A percentile compares a stretch with the other conserved stretches of the same genome.
Conservation (phyloP, 148 eudicot genomes). For the Mesembryanthemum crystallinum region DNA sequence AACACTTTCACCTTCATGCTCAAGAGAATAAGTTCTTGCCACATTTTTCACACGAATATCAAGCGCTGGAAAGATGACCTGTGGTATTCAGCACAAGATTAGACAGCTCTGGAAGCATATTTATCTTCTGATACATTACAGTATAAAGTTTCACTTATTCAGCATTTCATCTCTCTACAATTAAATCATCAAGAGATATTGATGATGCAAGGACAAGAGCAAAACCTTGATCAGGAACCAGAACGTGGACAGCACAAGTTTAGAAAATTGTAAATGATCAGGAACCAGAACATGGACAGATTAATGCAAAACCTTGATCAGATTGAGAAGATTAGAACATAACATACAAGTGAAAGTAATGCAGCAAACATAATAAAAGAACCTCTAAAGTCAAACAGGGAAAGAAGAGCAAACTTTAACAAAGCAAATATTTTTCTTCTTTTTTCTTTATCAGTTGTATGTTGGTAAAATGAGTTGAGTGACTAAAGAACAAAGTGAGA, state of each 20-base stretch:
- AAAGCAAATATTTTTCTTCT: background rate
- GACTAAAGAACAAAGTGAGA: background rate
- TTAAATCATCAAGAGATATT: background rate
- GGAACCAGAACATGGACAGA: background rate
- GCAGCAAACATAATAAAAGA: background rate
- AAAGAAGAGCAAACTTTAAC: background rate
- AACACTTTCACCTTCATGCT: slow-evolving; percentile 94
- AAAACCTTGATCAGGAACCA: no score
- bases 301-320: no score
- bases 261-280: no score
- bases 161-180: background rate
- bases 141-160: background rate
- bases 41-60: slow-evolving; percentile 98
- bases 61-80: slow-evolving; percentile 98
- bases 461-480: background rate
- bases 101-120: background rate
- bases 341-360: background rate
- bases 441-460: background rate
- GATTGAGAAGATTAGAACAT: background rate
- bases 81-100: slow-evolving; percentile 11
- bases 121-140: background rate
- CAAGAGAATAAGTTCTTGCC: slow-evolving; percentile 90
- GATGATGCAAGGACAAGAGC: background rate
- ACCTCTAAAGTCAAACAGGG: background rate
- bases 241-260: background rate